Conservation (phyloP, 306 rosid species). For the Glycine tomentella region DNA sequence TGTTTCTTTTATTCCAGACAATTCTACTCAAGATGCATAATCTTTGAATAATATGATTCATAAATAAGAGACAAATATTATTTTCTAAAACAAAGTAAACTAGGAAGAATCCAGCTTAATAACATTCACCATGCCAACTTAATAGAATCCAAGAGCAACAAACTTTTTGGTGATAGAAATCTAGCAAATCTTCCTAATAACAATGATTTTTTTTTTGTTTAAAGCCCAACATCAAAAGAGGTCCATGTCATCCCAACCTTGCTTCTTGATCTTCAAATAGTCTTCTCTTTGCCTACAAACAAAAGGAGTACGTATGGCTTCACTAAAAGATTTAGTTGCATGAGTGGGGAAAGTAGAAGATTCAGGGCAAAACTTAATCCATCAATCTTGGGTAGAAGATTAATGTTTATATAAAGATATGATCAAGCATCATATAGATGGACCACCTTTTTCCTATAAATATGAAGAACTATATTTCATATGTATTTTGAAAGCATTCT, state of each 20-base stretch:
- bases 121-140: slow-evolving; percentile 39
- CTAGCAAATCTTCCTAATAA: slow-evolving; percentile 43
- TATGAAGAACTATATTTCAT: background rate
- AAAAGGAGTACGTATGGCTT: slow-evolving; percentile 51
- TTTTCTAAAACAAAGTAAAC: slow-evolving; percentile 28
- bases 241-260: slow-evolving; percentile 64
- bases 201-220: slow-evolving; percentile 8
- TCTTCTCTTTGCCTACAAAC: slow-evolving; percentile 79
- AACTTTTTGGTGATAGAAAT: slow-evolving; percentile 29
- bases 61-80: slow-evolving; percentile 4
- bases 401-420: slow-evolving; percentile 25
- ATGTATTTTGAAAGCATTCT: slow-evolving; percentile 25
- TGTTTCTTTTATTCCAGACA: background rate
- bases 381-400: slow-evolving; percentile 40
- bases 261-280: slow-evolving; percentile 82
- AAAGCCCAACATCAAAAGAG: slow-evolving; percentile 53
- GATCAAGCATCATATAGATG: slow-evolving; percentile 35
- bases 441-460: slow-evolving; percentile 26
- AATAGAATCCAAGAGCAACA: slow-evolving; percentile 41
- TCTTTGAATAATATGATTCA: slow-evolving; percentile 20
- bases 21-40: slow-evolving; percentile 16
- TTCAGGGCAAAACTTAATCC: slow-evolving; percentile 40
- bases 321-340: slow-evolving; percentile 49
- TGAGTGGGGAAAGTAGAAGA: slow-evolving; percentile 44
- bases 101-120: slow-evolving; percentile 32